Conservation (phyloP, 2,329 filamentous ascomycete species). For the Chrysosporium keratinophilum region DNA sequence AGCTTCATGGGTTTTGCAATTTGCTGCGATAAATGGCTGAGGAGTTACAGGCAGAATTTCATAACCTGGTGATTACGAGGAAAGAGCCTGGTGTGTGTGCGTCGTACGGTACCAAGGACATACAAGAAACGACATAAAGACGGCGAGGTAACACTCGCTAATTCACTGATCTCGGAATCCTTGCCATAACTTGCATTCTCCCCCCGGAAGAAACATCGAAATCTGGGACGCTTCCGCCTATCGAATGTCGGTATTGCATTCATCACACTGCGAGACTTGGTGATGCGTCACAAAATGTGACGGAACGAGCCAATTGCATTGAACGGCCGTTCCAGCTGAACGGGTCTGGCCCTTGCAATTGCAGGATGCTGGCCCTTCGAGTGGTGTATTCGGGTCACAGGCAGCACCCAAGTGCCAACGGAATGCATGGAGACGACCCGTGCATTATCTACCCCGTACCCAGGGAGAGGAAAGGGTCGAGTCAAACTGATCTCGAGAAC, state of each 20-base stretch:
- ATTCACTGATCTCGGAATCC: not conserved
- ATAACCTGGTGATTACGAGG: not conserved
- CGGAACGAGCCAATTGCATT: not conserved
- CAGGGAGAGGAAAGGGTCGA: constrained; percentile 2
- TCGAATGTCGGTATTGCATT: not conserved
- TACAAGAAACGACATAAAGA: not conserved
- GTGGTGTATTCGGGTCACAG: not conserved
- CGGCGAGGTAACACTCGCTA: constrained; percentile 9
- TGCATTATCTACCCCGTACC: not conserved
- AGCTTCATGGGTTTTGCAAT: not conserved
- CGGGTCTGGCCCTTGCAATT: constrained; percentile 5
- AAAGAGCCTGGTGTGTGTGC: not conserved
- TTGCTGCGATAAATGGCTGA: no score
- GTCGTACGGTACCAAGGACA: no score
- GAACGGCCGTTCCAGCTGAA: not conserved
- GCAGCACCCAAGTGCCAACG: not conserved
- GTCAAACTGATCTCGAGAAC: not conserved
- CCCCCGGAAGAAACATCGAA: not conserved
- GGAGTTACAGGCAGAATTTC: no score
- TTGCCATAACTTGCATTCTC: constrained; percentile 1
- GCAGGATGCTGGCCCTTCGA: not conserved
- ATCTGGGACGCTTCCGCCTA: not conserved
- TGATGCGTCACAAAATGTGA: constrained; percentile 9
- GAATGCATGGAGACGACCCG: not conserved
- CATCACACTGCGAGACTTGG: not conserved